phyloP scores from a whole-genome alignment of 2,329 filamentous ascomycete genomes.

The Pezicula radicicola region DNA sequence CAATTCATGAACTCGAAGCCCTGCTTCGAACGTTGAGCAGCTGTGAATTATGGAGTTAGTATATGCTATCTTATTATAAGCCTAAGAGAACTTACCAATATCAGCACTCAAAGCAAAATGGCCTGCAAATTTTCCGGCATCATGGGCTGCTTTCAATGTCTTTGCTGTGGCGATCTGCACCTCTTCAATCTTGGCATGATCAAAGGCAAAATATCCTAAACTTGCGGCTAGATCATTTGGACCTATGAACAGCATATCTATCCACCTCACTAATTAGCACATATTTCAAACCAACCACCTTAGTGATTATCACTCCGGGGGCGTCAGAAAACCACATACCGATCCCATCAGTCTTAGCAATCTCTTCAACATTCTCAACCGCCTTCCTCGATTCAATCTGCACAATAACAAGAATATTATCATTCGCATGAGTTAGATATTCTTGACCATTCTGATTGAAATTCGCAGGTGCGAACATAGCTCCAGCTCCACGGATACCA shows the following conservation, averaged over 20 bases:
- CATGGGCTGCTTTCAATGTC: slow-evolving; percentile 25
- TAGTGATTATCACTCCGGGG: slow-evolving; percentile 3
- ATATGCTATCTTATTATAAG: neutral
- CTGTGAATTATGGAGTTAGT: neutral
- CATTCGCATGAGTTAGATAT: slow-evolving; percentile 51
- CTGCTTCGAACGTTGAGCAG: slow-evolving; percentile 18
- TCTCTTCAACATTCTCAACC: slow-evolving; percentile 54
- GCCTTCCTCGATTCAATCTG: slow-evolving; percentile 64
- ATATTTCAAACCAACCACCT: neutral
- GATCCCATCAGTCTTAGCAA: slow-evolving; percentile 37
- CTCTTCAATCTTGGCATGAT: slow-evolving; percentile 28
- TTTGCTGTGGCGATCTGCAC: slow-evolving; percentile 26
- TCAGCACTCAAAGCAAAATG: slow-evolving; percentile 31
- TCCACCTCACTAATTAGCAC: neutral
- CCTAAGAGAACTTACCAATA: slow-evolving; percentile 7
- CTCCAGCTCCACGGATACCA: slow-evolving; percentile 50
- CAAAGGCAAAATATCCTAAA: slow-evolving; percentile 30
- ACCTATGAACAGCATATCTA: slow-evolving; percentile 22
- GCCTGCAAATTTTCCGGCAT: slow-evolving; percentile 31
- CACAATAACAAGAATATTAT: slow-evolving; percentile 56
- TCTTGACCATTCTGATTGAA: slow-evolving; percentile 46
- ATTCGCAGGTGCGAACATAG: slow-evolving; percentile 47
- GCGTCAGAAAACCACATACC: neutral
- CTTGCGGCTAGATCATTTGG: slow-evolving; percentile 22
- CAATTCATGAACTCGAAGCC: slow-evolving; percentile 36